Conservation (phyloP, 83 land plant species). For the Diphasiastrum complanatum region DNA sequence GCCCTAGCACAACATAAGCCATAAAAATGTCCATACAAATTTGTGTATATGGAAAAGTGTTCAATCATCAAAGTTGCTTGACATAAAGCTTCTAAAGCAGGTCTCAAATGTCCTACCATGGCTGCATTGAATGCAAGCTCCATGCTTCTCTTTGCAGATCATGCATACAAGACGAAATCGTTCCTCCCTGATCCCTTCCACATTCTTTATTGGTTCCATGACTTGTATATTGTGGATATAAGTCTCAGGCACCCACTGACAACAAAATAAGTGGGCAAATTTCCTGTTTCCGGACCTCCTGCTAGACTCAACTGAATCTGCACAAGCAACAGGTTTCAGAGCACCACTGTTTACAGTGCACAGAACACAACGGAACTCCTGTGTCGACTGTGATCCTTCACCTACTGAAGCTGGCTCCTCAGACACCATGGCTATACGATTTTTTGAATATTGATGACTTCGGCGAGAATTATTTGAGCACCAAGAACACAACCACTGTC, state of each 20-base stretch:
- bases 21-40: no score
- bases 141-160: conserved; percentile 77
- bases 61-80: not conserved
- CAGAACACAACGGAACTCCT: conserved; percentile 39
- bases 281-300: conserved; percentile 3
- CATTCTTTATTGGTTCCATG: conserved; percentile 81
- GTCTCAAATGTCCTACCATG: conserved; percentile 54
- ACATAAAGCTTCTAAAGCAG: not conserved
- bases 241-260: conserved; percentile 82
- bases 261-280: conserved; percentile 83
- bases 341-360: conserved; percentile 79
- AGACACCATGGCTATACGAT: not conserved
- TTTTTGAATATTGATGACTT: conserved; percentile 4
- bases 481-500: conserved; percentile 76
- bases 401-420: conserved; percentile 8
- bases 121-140: conserved; percentile 93
- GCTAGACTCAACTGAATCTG: conserved; percentile 9
- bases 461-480: conserved; percentile 26
- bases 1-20: no score
- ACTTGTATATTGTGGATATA: conserved; percentile 49
- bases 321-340: conserved; percentile 47
- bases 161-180: conserved; percentile 65
- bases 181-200: conserved; percentile 60
- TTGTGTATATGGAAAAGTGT: no score
- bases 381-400: not conserved